phyloP scores from a whole-genome alignment of 1,284 basidiomycete species.

The Hemileia vastatrix region DNA sequence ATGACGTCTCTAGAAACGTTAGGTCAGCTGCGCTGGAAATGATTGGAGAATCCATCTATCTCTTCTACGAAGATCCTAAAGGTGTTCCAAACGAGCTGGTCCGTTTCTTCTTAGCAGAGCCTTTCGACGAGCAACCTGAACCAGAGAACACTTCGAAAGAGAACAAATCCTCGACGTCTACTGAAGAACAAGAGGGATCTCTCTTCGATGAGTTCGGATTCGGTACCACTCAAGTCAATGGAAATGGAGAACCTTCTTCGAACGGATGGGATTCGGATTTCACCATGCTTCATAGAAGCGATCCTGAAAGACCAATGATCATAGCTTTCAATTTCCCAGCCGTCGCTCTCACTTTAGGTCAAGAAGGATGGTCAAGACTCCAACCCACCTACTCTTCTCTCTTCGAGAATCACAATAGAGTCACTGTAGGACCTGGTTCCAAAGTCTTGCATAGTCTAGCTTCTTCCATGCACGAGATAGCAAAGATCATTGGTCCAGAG shows the following conservation, averaged over 20 bases:
- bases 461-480: conserved; percentile 79
- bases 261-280: conserved; percentile 27
- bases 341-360: conserved; percentile 72
- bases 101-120: conserved; percentile 62
- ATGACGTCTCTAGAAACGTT: conserved; percentile 61
- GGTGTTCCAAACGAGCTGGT: conserved; percentile 64
- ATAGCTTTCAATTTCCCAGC: conserved; percentile 94
- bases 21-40: conserved; percentile 75
- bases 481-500: conserved; percentile 67
- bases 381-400: conserved; percentile 61
- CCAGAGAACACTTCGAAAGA: conserved; percentile 3
- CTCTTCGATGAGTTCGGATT: conserved; percentile 17
- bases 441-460: conserved; percentile 69
- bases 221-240: neutral
- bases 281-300: conserved; percentile 32
- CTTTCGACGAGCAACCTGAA: conserved; percentile 33
- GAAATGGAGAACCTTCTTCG: neutral
- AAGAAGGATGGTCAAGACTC: conserved; percentile 64
- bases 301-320: conserved; percentile 67
- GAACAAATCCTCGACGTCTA: conserved; percentile 5
- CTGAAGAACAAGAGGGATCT: conserved; percentile 33
- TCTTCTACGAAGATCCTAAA: conserved; percentile 58
- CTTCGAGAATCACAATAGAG: conserved; percentile 51
- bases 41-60: conserved; percentile 80
- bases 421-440: conserved; percentile 20